Conservation (phyloP, 768 basidiomycete genomes). For the Candolleomyces eurysporus region DNA sequence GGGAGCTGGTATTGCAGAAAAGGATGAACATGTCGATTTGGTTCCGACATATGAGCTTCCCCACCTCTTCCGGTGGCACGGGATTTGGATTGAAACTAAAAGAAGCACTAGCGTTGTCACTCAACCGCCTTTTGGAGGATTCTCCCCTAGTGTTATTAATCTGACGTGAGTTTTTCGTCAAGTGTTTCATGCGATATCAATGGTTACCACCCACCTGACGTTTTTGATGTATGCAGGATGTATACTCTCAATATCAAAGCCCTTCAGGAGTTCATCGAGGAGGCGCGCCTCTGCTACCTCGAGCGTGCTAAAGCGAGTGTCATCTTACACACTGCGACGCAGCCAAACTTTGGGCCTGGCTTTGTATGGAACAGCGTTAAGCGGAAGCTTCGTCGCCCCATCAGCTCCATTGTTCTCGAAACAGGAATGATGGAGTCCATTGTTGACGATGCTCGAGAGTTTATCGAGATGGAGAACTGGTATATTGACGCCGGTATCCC, state of each 20-base stretch:
- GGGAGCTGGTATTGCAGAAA: slow-evolving; percentile 8
- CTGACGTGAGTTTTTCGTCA: slow-evolving; percentile 25
- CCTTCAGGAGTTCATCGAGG: slow-evolving; percentile 34
- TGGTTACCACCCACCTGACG: background rate
- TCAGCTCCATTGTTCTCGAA: slow-evolving; percentile 52
- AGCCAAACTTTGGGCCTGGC: slow-evolving; percentile 34
- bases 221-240: slow-evolving; percentile 23
- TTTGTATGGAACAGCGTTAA: slow-evolving; percentile 46
- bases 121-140: slow-evolving; percentile 8
- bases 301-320: slow-evolving; percentile 34
- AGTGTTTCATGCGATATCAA: too few species aligned
- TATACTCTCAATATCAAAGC: slow-evolving; percentile 38
- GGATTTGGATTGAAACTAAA: slow-evolving; percentile 38
- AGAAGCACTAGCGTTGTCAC: slow-evolving; percentile 12
- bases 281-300: slow-evolving; percentile 31
- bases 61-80: slow-evolving; percentile 41
- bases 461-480: slow-evolving; percentile 55
- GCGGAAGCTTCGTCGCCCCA: slow-evolving; percentile 47
- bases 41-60: slow-evolving; percentile 37
- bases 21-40: slow-evolving; percentile 34
- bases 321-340: slow-evolving; percentile 31
- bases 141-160: slow-evolving; percentile 17
- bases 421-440: slow-evolving; percentile 45
- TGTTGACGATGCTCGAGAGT: slow-evolving; percentile 51
- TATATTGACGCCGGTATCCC: slow-evolving; percentile 57